phyloP scores from a whole-genome alignment of 345 rosid species.

The Eucalyptus cloeziana region DNA sequence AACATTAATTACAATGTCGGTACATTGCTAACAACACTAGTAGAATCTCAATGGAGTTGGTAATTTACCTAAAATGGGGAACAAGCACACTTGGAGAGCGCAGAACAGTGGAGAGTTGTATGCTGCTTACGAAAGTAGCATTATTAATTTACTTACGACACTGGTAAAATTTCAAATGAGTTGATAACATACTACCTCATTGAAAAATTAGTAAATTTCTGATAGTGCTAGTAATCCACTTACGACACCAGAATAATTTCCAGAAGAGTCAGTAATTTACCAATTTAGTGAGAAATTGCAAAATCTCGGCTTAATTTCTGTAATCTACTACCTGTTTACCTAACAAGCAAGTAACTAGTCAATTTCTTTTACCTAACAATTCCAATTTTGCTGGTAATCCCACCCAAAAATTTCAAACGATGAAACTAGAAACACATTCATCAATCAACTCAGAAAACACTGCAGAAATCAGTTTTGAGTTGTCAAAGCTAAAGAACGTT shows the following conservation, averaged over 20 bases:
- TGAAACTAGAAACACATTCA: rapidly evolving
- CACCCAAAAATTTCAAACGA: no score
- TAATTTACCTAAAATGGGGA: no score
- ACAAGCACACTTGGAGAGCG: no score
- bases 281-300: neutral
- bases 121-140: rapidly evolving
- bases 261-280: neutral
- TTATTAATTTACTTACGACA: neutral
- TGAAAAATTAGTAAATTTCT: no score
- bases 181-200: neutral
- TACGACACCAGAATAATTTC: neutral
- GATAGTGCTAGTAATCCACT: neutral
- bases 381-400: neutral
- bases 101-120: no score
- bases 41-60: no score
- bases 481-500: neutral
- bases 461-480: neutral
- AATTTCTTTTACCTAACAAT: neutral
- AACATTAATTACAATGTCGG: no score
- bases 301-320: rapidly evolving
- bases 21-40: no score
- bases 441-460: rapidly evolving
- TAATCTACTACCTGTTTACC: no score
- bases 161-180: neutral
- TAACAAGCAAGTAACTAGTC: neutral